Percentiles rank a stretch among this genome's conserved stretches.
These are phyloP conservation scores for Magnolia sinica DNA, from an alignment of 164 flowering plant species.

Conservation along the genomic window DNA sequence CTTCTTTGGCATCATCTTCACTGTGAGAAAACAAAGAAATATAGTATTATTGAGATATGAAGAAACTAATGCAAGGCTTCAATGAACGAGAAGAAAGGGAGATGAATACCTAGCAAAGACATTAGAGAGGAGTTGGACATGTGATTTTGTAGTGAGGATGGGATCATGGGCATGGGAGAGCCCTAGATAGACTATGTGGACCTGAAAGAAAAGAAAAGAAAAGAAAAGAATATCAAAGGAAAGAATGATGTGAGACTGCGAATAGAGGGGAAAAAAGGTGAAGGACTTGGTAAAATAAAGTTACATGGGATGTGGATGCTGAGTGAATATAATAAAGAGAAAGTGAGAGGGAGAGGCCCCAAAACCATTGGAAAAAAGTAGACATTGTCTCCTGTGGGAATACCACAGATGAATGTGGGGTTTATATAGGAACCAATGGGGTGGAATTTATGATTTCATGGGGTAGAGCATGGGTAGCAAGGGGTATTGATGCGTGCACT, in stretches of 20 bases:
- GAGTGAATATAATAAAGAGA: conserved; percentile 32
- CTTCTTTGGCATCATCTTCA: conserved; percentile 45
- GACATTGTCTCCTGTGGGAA: conserved; percentile 36
- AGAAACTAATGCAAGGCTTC: neutral
- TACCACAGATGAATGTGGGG: conserved; percentile 9
- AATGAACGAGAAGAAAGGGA: neutral
- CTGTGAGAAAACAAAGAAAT: conserved; percentile 21
- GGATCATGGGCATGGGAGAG: conserved; percentile 32
- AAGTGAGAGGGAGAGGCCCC: conserved; percentile 43
- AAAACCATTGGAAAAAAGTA: conserved; percentile 23
- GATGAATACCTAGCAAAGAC: conserved; percentile 41
- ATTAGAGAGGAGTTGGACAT: conserved; percentile 47
- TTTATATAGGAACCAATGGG: neutral
- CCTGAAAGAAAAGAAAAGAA: conserved; percentile 36
- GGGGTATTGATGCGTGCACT: conserved; percentile 18
- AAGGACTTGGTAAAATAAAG: conserved; percentile 11
- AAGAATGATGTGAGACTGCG: conserved; percentile 13
- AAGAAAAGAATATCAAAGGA: conserved; percentile 7
- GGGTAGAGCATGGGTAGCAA: neutral
- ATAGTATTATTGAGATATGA: neutral
- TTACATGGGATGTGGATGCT: conserved; percentile 34
- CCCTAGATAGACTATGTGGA: conserved; percentile 65
- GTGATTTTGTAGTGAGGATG: conserved; percentile 39
- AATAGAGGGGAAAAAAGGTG: conserved; percentile 5
- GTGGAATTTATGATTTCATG: neutral